Percentiles rank a stretch among this genome's conserved stretches.
phyloP scores from a whole-genome alignment of 106 monocot species.

The Ottelia alismoides region DNA sequence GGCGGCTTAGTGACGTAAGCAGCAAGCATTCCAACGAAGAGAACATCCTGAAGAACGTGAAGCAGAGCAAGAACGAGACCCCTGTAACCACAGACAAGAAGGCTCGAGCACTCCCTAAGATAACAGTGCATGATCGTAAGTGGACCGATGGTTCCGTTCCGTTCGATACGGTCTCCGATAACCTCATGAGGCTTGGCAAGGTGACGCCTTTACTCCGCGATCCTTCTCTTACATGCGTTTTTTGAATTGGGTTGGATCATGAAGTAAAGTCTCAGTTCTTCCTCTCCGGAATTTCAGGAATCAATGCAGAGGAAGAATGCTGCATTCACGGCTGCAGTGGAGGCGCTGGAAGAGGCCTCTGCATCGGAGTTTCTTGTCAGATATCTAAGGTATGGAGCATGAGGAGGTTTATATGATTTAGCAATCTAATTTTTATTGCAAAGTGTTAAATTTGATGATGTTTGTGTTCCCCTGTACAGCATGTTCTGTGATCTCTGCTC shows the following conservation, averaged over 20 bases:
- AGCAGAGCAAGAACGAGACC: conserved; percentile 6
- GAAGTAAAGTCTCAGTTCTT: too few species aligned
- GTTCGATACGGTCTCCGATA: conserved; percentile 45
- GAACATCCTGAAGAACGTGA: conserved; percentile 17
- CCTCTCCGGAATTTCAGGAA: too few species aligned
- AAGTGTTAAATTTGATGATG: too few species aligned
- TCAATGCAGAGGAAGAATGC: conserved; percentile 51
- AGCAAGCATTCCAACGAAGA: conserved; percentile 17
- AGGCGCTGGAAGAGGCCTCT: conserved; percentile 85
- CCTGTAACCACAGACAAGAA: conserved; percentile 17
- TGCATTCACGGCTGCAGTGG: conserved; percentile 60
- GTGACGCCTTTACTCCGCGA: too few species aligned
- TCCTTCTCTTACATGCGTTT: too few species aligned
- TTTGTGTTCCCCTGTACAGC: too few species aligned
- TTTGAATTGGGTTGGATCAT: too few species aligned
- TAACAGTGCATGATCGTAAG: conserved; percentile 59
- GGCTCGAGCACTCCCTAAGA: conserved; percentile 15
- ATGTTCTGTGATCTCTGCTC: conserved; percentile 78
- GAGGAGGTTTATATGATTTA: conserved; percentile 1
- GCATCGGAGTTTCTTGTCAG: conserved; percentile 60
- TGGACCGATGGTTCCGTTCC: conserved; percentile 89
- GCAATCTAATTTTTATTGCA: too few species aligned
- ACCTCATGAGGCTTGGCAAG: conserved; percentile 71
- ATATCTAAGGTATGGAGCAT: conserved; percentile 67
- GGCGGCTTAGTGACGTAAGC: conserved; percentile 34